Conservation (phyloP, 441 rosid genomes). For the Syzygium malaccense region DNA sequence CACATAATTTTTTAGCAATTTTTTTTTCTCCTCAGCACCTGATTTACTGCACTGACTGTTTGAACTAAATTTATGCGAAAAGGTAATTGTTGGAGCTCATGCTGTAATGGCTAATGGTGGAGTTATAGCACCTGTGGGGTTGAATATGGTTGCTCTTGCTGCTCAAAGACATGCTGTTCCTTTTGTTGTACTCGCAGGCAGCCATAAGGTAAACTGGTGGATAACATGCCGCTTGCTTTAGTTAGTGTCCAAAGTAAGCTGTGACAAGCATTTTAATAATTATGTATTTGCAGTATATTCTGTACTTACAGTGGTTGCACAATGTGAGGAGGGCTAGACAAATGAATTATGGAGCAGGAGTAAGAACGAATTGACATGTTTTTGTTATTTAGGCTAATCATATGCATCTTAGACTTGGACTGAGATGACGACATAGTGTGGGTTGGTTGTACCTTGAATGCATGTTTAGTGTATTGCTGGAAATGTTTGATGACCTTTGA, state of each 20-base stretch:
- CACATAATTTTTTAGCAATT: neutral
- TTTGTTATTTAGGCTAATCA: neutral
- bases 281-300: neutral
- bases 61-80: conserved; percentile 1
- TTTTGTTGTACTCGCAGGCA: conserved; percentile 94
- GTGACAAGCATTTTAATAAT: neutral
- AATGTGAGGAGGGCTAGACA: neutral
- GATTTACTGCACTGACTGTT: neutral
- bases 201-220: conserved; percentile 76
- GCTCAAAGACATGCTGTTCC: conserved; percentile 98
- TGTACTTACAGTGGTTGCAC: neutral
- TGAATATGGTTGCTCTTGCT: conserved; percentile 99
- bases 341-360: neutral
- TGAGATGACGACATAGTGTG: neutral
- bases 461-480: neutral
- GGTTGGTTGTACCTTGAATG: neutral
- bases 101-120: conserved; percentile 99
- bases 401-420: neutral
- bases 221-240: neutral
- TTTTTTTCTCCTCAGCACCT: neutral
- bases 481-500: neutral
- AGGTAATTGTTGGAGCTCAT: conserved; percentile 99
- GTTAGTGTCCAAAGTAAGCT: neutral
- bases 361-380: neutral
- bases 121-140: conserved; percentile 92